A percentile compares a stretch with the other conserved stretches of the same genome.
Evolutionary conservation across 176 grass and related monocot species (phyloP).

Genomic region (Metroxylon sagu): DNA sequence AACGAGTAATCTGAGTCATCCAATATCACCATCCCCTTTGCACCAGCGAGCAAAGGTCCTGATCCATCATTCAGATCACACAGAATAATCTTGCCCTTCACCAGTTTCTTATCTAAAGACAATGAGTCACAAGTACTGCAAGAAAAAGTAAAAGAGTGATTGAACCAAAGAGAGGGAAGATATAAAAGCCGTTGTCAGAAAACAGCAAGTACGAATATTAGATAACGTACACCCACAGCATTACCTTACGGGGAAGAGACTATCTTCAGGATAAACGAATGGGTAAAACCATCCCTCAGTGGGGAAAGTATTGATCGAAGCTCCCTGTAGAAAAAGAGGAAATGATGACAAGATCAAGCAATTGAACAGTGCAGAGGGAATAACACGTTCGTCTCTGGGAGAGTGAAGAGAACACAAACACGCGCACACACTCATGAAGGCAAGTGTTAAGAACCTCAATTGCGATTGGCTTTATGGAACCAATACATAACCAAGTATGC

Average conservation of each 20-base stretch:
- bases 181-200: no score
- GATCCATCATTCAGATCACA: not conserved
- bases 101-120: not conserved
- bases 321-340: slow-evolving; percentile 2
- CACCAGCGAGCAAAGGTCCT: not conserved
- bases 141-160: not conserved
- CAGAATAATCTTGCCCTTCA: slow-evolving; percentile 4
- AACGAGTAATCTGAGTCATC: not conserved
- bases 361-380: not conserved
- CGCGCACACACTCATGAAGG: no score
- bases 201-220: no score
- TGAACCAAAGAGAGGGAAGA: no score
- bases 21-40: not conserved
- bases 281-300: slow-evolving; percentile 4
- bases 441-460: no score
- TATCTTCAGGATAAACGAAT: not conserved
- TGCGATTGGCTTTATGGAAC: no score
- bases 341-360: not conserved
- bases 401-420: no score
- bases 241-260: no score
- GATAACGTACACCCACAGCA: no score
- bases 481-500: no score
- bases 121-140: not conserved
- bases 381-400: no score
- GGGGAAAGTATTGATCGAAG: slow-evolving; percentile 1